Percentiles rank a stretch among this genome's conserved stretches.
phyloP scores from a whole-genome alignment of 306 rosid genomes.

The Glycine tomentella region DNA sequence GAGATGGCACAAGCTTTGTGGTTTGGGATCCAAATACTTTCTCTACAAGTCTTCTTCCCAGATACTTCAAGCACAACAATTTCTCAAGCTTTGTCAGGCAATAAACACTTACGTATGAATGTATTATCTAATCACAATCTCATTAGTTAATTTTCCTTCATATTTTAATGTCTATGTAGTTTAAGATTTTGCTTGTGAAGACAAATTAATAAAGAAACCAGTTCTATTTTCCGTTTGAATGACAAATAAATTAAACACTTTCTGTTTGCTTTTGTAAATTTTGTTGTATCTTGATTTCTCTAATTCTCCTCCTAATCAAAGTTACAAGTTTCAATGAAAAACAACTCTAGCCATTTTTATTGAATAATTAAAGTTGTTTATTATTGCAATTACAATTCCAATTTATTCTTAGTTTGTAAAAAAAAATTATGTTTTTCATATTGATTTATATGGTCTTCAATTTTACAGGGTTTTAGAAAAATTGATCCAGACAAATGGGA shows the following conservation, averaged over 20 bases:
- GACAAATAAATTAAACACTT: background rate
- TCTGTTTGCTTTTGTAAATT: background rate
- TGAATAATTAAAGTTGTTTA: background rate
- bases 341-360: too few species aligned
- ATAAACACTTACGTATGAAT: constrained; percentile 92
- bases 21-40: constrained; percentile 85
- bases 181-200: background rate
- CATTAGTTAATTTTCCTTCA: background rate
- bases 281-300: constrained; percentile 4
- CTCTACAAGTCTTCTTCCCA: constrained; percentile 67
- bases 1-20: constrained; percentile 72
- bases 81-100: constrained; percentile 96
- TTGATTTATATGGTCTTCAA: constrained; percentile 27
- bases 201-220: constrained; percentile 5
- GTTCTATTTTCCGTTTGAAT: background rate
- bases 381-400: background rate
- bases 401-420: background rate
- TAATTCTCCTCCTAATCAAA: background rate
- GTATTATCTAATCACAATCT: constrained; percentile 43
- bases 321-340: too few species aligned
- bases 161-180: background rate
- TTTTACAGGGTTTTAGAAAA: constrained; percentile 85
- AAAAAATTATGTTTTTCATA: background rate
- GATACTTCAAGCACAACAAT: constrained; percentile 85
- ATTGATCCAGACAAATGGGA: constrained; percentile 86